phyloP scores from a whole-genome alignment of 2,329 filamentous ascomycete species.

The Diaporthe vaccinii region DNA sequence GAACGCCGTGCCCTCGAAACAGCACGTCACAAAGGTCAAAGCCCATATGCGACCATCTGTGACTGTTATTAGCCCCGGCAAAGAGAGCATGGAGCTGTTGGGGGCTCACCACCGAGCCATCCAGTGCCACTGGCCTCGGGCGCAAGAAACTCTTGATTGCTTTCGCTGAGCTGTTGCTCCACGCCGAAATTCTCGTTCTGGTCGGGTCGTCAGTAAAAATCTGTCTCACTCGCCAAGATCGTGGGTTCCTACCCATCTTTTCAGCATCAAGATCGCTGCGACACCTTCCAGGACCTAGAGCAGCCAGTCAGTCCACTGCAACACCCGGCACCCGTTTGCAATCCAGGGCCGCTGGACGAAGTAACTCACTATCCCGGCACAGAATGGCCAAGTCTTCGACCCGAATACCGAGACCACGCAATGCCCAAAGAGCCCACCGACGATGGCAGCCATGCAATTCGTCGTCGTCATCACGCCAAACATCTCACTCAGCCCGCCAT shows the following conservation, averaged over 20 bases:
- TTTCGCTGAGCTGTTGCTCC: background rate
- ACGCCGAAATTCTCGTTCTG: constrained; percentile 42
- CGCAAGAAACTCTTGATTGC: background rate
- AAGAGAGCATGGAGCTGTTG: background rate
- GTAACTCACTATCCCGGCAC: constrained; percentile 55
- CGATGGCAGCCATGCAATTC: constrained; percentile 67
- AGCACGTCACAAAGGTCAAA: constrained; percentile 51
- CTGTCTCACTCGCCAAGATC: too few relatives aligned
- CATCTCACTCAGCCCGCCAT: constrained; percentile 59
- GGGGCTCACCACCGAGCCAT: constrained; percentile 35
- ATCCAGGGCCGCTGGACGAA: background rate
- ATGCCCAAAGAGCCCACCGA: constrained; percentile 63
- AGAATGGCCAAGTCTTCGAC: constrained; percentile 64
- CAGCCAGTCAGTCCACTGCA: background rate
- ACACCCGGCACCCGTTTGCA: too few relatives aligned
- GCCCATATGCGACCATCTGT: constrained; percentile 48
- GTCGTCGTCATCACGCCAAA: constrained; percentile 64
- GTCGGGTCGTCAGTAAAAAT: background rate
- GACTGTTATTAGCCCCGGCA: background rate
- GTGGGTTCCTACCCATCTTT: constrained; percentile 45
- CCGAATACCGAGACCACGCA: constrained; percentile 60
- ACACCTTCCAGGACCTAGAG: constrained; percentile 45
- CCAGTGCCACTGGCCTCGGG: background rate
- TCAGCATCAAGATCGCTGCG: constrained; percentile 49
- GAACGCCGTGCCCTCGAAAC: constrained; percentile 52